phyloP scores from a whole-genome alignment of 2,329 filamentous ascomycete species.

The Aspergillus cejpii region DNA sequence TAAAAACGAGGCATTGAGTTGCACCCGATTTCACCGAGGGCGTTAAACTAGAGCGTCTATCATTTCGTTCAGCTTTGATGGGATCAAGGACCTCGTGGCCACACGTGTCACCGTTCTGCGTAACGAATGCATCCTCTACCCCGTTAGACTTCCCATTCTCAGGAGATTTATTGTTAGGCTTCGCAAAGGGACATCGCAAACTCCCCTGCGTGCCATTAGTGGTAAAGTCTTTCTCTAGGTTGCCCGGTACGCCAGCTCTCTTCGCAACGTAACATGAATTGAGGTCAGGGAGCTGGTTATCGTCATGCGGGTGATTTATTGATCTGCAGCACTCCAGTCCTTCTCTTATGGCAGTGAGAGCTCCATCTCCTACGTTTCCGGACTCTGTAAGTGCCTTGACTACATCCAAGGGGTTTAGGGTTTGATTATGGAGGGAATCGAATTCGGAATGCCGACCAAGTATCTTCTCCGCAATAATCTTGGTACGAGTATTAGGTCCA shows the following conservation, averaged over 20 bases:
- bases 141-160: conserved; percentile 32
- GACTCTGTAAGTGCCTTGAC: conserved; percentile 49
- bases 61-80: conserved; percentile 46
- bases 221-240: conserved; percentile 85
- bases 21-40: conserved; percentile 41
- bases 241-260: conserved; percentile 55
- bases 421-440: conserved; percentile 49
- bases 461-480: conserved; percentile 27
- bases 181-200: conserved; percentile 73
- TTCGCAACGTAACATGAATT: conserved; percentile 38
- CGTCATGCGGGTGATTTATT: conserved; percentile 28
- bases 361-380: conserved; percentile 59
- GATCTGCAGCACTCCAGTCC: conserved; percentile 38
- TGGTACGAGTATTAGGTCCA: conserved; percentile 28
- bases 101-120: conserved; percentile 38
- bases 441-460: conserved; percentile 27
- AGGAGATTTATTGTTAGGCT: conserved; percentile 40
- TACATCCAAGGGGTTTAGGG: conserved; percentile 58
- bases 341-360: conserved; percentile 33
- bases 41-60: conserved; percentile 40
- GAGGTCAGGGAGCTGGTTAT: conserved; percentile 25
- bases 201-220: conserved; percentile 72
- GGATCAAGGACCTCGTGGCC: conserved; percentile 54
- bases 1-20: conserved; percentile 59
- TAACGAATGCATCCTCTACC: conserved; percentile 37